Evolutionary conservation across 352 stramenopile genomes (phyloP).

Genomic region (Phytopythium kandeliae): DNA sequence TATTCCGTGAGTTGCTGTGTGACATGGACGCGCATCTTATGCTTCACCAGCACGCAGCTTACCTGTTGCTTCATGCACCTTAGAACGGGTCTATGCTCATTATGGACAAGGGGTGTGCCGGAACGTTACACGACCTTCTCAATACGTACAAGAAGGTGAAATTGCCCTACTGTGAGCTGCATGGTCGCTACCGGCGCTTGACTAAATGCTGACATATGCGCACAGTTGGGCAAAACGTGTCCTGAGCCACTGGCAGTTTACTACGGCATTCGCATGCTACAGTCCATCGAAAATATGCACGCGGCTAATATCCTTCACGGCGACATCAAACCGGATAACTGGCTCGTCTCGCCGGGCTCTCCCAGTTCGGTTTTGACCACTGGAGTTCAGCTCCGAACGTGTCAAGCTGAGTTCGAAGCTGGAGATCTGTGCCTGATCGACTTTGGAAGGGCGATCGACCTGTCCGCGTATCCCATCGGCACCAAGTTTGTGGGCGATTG

Average conservation of each 20-base stretch:
- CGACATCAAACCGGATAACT: conserved; percentile 88
- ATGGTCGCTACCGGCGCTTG: not conserved
- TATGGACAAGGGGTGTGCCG: conserved; percentile 61
- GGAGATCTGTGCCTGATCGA: conserved; percentile 72
- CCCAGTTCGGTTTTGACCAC: conserved; percentile 9
- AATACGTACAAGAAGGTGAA: conserved; percentile 75
- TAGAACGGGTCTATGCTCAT: conserved; percentile 75
- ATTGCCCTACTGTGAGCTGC: not conserved
- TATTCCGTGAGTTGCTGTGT: conserved; percentile 43
- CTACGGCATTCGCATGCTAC: conserved; percentile 80
- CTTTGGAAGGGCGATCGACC: conserved; percentile 80
- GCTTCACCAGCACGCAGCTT: conserved; percentile 4
- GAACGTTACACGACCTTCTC: conserved; percentile 74
- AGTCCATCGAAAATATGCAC: conserved; percentile 64
- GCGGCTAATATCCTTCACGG: conserved; percentile 60
- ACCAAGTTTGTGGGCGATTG: conserved; percentile 69
- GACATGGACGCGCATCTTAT: too few species aligned
- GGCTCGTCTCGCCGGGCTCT: conserved; percentile 46
- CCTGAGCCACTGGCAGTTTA: conserved; percentile 67
- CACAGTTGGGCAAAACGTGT: conserved; percentile 43
- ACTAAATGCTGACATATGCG: conserved; percentile 3
- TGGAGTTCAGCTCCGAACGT: not conserved
- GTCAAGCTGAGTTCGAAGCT: conserved; percentile 18
- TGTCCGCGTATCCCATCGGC: conserved; percentile 41
- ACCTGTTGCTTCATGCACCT: not conserved